Evolutionary conservation across 441 rosid species (phyloP).

Genomic region (Pelargonium exstipulatum): DNA sequence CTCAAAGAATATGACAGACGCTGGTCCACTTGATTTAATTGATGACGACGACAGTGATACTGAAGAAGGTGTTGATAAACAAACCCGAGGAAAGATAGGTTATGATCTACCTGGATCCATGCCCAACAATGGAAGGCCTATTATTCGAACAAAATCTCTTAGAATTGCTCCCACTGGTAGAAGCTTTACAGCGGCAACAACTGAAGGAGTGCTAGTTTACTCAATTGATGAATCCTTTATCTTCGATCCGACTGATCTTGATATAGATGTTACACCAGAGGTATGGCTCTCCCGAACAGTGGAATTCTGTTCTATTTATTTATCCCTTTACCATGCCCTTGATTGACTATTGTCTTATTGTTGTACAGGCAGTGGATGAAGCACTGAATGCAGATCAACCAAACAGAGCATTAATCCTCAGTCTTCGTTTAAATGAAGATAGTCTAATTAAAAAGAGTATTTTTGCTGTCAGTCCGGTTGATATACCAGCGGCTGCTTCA

Average conservation of each 20-base stretch:
- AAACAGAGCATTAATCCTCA: slow-evolving; percentile 66
- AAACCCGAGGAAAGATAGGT: slow-evolving; percentile 62
- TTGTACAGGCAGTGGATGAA: slow-evolving; percentile 65
- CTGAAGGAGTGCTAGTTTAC: slow-evolving; percentile 87
- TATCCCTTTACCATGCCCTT: too few species aligned
- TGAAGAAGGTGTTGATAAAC: slow-evolving; percentile 82
- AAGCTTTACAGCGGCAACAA: slow-evolving; percentile 84
- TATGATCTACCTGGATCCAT: slow-evolving; percentile 84
- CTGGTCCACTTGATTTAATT: slow-evolving; percentile 87
- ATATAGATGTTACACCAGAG: slow-evolving; percentile 94
- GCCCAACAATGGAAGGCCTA: slow-evolving; percentile 75
- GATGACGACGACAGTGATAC: slow-evolving; percentile 76
- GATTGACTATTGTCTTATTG: slow-evolving; percentile 8
- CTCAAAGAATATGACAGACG: slow-evolving; percentile 94
- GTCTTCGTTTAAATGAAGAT: slow-evolving; percentile 92
- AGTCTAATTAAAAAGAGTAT: slow-evolving; percentile 62
- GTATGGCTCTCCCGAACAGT: slow-evolving; percentile 29
- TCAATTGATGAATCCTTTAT: slow-evolving; percentile 86
- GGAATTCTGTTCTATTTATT: neutral
- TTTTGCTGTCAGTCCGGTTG: slow-evolving; percentile 58
- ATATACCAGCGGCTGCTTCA: slow-evolving; percentile 63
- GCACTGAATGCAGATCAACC: slow-evolving; percentile 61
- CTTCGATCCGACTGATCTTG: slow-evolving; percentile 96
- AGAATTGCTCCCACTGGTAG: slow-evolving; percentile 92
- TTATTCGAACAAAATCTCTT: slow-evolving; percentile 68